These are phyloP conservation scores for Lactifluus pinguis DNA, from an alignment of 768 basidiomycete species.

Conservation along the genomic window DNA sequence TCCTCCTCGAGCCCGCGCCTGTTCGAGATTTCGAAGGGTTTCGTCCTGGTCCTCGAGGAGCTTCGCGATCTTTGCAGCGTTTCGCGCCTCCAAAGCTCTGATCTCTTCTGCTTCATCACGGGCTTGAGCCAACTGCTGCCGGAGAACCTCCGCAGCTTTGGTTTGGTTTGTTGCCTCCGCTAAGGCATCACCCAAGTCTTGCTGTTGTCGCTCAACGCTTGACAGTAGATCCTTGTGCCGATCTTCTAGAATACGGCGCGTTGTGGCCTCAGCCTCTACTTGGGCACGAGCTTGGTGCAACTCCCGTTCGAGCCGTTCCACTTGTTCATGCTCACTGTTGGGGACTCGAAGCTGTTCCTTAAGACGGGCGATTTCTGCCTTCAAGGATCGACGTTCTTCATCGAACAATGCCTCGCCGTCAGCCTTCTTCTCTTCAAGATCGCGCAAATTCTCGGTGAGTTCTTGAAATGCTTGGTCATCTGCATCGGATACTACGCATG, in stretches of 20 bases:
- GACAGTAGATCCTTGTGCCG: constrained; percentile 48
- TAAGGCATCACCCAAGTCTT: constrained; percentile 47
- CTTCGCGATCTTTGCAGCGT: constrained; percentile 50
- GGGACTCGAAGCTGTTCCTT: constrained; percentile 35
- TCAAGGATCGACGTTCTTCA: constrained; percentile 47
- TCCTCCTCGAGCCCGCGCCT: constrained; percentile 63
- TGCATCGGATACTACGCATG: constrained; percentile 52
- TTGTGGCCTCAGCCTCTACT: constrained; percentile 52
- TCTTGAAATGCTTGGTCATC: constrained; percentile 70
- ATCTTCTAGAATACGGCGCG: constrained; percentile 54
- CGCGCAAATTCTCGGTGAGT: constrained; percentile 56
- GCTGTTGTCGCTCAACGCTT: constrained; percentile 48
- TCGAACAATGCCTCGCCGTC: constrained; percentile 50
- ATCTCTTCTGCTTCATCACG: constrained; percentile 58
- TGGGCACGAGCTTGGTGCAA: constrained; percentile 53
- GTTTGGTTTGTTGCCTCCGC: constrained; percentile 63
- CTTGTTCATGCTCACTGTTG: constrained; percentile 42
- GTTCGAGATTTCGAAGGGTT: constrained; percentile 62
- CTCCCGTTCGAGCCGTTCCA: constrained; percentile 54
- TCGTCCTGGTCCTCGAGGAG: constrained; percentile 71
- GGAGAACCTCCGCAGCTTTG: constrained; percentile 44
- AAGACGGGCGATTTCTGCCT: constrained; percentile 49
- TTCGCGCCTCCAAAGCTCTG: constrained; percentile 55
- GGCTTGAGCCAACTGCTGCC: constrained; percentile 55
- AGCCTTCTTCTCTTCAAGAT: constrained; percentile 44